Conservation (phyloP, 169 alveolate species). For the Babesia divergens region DNA sequence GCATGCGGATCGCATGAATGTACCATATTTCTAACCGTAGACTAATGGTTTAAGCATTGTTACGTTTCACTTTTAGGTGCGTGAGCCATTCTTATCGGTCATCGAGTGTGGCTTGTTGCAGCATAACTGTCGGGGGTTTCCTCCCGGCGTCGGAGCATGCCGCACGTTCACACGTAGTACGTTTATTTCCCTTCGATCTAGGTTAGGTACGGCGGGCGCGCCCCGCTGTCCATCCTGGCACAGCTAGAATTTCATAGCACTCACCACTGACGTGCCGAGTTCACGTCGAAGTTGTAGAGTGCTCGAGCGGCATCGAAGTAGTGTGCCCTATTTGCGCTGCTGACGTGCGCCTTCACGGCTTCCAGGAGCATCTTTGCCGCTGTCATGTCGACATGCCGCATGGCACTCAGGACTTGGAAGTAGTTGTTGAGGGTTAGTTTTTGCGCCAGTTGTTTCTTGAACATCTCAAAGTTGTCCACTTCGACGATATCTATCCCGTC, state of each 20-base stretch:
- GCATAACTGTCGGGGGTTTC: too few species aligned
- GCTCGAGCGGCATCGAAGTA: constrained; percentile 36
- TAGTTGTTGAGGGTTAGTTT: constrained; percentile 40
- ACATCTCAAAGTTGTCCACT: constrained; percentile 33
- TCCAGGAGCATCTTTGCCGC: constrained; percentile 17
- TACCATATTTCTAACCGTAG: background rate
- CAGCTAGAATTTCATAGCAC: too few species aligned
- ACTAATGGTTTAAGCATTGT: too few species aligned
- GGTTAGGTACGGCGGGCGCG: too few species aligned
- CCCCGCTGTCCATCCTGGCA: too few species aligned
- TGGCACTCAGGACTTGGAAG: constrained; percentile 6
- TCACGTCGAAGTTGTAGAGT: constrained; percentile 27
- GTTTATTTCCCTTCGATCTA: too few species aligned
- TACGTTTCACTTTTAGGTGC: too few species aligned
- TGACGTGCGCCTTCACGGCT: background rate
- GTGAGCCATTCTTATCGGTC: too few species aligned
- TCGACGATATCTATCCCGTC: constrained; percentile 38
- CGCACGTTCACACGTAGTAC: too few species aligned
- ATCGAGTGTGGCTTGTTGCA: too few species aligned
- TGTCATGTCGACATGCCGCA: constrained; percentile 22
- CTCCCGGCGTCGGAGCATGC: too few species aligned
- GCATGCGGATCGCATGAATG: constrained; percentile 53
- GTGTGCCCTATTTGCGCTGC: constrained; percentile 1
- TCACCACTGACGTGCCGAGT: constrained; percentile 4
- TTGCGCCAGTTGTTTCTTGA: constrained; percentile 15